A percentile compares a stretch with the other conserved stretches of the same genome.
phyloP scores from a whole-genome alignment of 345 rosid species.

The Moricandia arvensis region DNA sequence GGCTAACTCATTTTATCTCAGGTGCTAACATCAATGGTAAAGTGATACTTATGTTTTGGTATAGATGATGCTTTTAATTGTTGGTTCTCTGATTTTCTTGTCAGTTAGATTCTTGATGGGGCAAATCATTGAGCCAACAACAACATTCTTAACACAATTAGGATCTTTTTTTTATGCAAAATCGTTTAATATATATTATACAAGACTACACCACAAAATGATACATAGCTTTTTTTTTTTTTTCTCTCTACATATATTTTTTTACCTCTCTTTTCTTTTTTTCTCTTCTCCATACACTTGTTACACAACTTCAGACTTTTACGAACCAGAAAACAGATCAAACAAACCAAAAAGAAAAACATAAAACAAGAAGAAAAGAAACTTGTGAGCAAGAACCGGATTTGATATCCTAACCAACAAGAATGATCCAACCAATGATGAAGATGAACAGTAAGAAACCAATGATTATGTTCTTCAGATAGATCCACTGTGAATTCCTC shows the following conservation, averaged over 20 bases:
- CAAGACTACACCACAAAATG: background rate
- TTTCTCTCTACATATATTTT: background rate
- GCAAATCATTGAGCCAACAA: background rate
- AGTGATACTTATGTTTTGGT: background rate
- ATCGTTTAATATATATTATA: background rate
- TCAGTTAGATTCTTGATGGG: background rate
- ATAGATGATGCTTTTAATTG: background rate
- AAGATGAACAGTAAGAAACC: conserved; percentile 23
- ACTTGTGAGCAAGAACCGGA: conserved; percentile 3
- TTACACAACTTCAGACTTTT: background rate
- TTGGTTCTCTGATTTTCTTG: background rate
- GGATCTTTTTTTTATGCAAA: background rate
- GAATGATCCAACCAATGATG: conserved; percentile 24
- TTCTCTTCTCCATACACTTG: too few species aligned
- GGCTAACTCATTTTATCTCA: background rate
- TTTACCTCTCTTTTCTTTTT: too few species aligned
- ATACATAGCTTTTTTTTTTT: background rate
- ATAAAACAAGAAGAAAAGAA: background rate
- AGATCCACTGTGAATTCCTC: conserved; percentile 10
- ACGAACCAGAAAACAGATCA: background rate
- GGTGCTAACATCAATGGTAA: conserved; percentile 10
- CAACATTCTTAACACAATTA: background rate
- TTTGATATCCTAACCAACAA: conserved; percentile 11
- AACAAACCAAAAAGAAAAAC: background rate
- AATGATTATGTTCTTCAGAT: conserved; percentile 27